Evolutionary conservation across 768 basidiomycete species (phyloP).

Genomic region (Trametes maxima): DNA sequence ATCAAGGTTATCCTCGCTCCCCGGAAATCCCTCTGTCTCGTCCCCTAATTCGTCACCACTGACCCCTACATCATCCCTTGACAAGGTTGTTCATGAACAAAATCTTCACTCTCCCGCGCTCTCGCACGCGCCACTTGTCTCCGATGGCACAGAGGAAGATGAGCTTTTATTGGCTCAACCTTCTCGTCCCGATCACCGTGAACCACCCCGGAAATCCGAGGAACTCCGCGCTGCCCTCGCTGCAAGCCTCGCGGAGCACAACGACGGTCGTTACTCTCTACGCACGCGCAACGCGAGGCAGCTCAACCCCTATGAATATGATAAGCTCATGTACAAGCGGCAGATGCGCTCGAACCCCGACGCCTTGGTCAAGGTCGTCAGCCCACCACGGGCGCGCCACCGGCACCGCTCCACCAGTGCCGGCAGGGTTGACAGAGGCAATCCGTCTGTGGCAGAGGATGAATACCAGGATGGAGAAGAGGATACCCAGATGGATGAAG

Average conservation of each 20-base stretch:
- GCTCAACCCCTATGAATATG: conserved; percentile 61
- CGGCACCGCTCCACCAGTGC: conserved; percentile 11
- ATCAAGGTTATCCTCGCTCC: not conserved
- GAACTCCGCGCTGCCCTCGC: too few species aligned
- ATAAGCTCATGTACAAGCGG: conserved; percentile 53
- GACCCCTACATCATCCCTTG: conserved; percentile 11
- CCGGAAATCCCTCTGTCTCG: too few species aligned
- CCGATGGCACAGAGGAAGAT: too few species aligned
- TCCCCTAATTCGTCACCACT: conserved; percentile 16
- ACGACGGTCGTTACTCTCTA: conserved; percentile 49
- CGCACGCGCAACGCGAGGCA: conserved; percentile 59
- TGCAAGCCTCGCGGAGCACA: not conserved
- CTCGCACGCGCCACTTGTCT: not conserved
- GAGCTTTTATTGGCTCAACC: not conserved
- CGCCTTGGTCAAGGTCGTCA: conserved; percentile 59
- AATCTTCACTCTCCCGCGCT: not conserved
- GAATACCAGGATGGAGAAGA: conserved; percentile 8
- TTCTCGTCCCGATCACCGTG: not conserved
- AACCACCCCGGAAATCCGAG: too few species aligned
- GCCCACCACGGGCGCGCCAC: conserved; percentile 34
- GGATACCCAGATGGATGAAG: conserved; percentile 4
- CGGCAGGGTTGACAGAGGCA: not conserved
- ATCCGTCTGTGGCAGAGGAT: conserved; percentile 5
- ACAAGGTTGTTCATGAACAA: not conserved
- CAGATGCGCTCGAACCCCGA: conserved; percentile 60